A percentile compares a stretch with the other conserved stretches of the same genome.
Evolutionary conservation across 768 basidiomycete genomes (phyloP).

Genomic region (Panaeolus papilionaceus): DNA sequence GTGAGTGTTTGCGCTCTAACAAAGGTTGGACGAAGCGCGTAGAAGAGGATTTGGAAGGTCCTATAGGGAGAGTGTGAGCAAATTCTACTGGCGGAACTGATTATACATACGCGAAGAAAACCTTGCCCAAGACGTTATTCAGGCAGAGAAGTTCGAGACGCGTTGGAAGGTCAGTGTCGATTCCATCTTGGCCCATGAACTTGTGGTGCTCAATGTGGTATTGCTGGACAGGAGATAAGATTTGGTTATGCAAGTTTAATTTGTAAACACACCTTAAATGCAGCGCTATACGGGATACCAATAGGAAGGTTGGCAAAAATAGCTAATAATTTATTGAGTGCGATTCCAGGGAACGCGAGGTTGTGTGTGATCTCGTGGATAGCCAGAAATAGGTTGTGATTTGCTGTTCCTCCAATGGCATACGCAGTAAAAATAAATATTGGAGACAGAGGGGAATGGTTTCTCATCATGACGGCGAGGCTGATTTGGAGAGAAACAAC

Average conservation of each 20-base stretch:
- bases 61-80: constrained; percentile 42
- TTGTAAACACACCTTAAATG: constrained; percentile 77
- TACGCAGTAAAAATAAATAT: constrained; percentile 83
- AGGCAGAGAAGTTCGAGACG: constrained; percentile 82
- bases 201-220: constrained; percentile 99
- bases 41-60: constrained; percentile 98
- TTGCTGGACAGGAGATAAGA: constrained; percentile 47
- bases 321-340: constrained; percentile 85
- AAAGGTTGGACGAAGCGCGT: constrained; percentile 94
- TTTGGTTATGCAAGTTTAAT: constrained; percentile 3
- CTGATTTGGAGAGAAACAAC: constrained; percentile 83
- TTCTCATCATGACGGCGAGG: constrained; percentile 67
- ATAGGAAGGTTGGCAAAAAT: constrained; percentile 94
- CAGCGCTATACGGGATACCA: constrained; percentile 92
- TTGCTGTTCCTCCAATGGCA: constrained; percentile 89
- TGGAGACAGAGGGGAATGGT: constrained; percentile 71
- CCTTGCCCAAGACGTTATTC: constrained; percentile 97
- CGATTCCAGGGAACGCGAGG: constrained; percentile 85
- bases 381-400: constrained; percentile 97
- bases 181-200: constrained; percentile 91
- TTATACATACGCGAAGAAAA: constrained; percentile 88
- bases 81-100: not conserved
- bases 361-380: constrained; percentile 99
- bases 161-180: constrained; percentile 96
- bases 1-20: constrained; percentile 85